Base-by-base conservation (phyloP, 2,329 filamentous ascomycete genomes). In the Aulographum hederae region DNA sequence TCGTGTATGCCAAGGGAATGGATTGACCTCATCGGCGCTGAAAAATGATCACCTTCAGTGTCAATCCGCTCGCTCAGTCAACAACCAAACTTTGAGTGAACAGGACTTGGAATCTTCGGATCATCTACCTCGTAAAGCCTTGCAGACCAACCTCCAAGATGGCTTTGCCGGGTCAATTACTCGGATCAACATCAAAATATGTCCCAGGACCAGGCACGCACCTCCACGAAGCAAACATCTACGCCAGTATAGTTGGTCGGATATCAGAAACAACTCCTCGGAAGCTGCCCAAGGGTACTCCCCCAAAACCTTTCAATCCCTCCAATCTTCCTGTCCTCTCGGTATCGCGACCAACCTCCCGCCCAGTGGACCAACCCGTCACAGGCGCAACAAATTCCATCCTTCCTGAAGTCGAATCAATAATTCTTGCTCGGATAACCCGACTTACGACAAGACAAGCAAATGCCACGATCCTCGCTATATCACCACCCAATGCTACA, bases 401-500 rank as follows among this genome's bases (percentile, higher is more conserved):
- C 32, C 65, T 94, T 5, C 89, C 89, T 2, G 72, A 79, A 41
- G 80, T 94, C 26, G 70, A 74, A 46, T 78, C 78, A 43, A 63
- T 73, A 12, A 81, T 95, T 25, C 68, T 98, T 25, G 84, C 80
- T 39, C 73, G 78, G 21, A 80, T 98, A 26, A 81, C 81, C 21
- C 76, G 86, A 30, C 76, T 94, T 8, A 28, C 27, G 10, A 8
- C 16, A 13, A 10, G 16, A 8, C 15, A 10, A 10, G 27, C 27
- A 8, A 16, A 8, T 14, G 8, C 8, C 16, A 8, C 27, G 10
- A 28, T 28, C 27, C 16, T 28, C 12, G 27, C 27, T 14, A 28
- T 28, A 8, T 28, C 8, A 10, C 27, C 27, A n/a, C 15, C 27
- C 29, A 38, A 43, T 5, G 30, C 30, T 23, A 13, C 26, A 23